Base-by-base conservation (phyloP, 169 alveolate genomes). In the Eimeria acervulina region DNA sequence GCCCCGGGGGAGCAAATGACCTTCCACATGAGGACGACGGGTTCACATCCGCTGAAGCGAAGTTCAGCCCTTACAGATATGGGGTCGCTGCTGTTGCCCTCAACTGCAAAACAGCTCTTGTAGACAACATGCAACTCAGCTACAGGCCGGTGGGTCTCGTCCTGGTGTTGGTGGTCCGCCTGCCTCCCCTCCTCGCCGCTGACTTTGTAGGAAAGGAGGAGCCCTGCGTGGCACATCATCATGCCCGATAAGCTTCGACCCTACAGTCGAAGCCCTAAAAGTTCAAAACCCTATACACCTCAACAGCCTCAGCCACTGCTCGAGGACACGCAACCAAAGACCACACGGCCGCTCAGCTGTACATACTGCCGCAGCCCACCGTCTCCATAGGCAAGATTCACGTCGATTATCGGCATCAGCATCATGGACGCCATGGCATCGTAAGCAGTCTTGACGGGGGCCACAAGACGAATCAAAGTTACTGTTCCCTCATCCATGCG, bases 401-500 rank as follows among this genome's bases (percentile, higher is more conserved):
- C 96, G 81, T 51, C 40, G 89, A 83, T 83, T 38, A 93, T 88
- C 7, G 96, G 96, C 96, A 93, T 83, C 76, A 80, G 89, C 87
- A 93, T 38, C 68, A 93, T 68, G 55, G 96, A 72, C 31, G 96
- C 90, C 51, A 93, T 66, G 61, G 78, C 81, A 28, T 93, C 96
- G 80, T 61, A 87, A 3, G 93, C 93, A 51, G 83, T 88, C 33
- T 33, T 42, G 26, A 93, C 94, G 28, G 96, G 96, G 26, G 96
- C 96, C 28, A 88, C 90, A 17, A 93, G 89, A 19, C 96, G 96
- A 36, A 93, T 80, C 28, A 93, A 21, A 15, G 96, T 72, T 2
- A 84, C 94, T n/a, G 96, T 88, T 28, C 96, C 96, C 68, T 93
- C 96, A 42, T 88, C 96, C 87, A 93, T 70, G 70, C 88, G 85